Evolutionary conservation across 257 asterid genomes (phyloP), one percentile per base, ranked within the genome.

Genomic region (Rubia yunnanensis): DNA sequence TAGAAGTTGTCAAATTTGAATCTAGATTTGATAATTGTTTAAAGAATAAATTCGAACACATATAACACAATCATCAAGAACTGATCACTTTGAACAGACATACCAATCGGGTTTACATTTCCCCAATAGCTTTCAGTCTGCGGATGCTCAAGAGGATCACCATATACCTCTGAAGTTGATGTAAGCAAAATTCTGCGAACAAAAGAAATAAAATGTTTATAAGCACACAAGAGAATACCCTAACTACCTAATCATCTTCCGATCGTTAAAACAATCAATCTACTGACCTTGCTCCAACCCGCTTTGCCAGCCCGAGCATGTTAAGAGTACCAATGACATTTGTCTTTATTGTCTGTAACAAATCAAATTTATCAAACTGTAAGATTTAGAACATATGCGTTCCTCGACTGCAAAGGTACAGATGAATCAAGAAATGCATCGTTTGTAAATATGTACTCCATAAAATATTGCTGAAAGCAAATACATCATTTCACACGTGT

Each of bases 281-380:
- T 49, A 27, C 80, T 6, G 63, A 92, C 98, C 98, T 86, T 22
- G 96, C 95, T 69, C 98, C 96, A 28, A 89, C 95, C 75, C 97
- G 84, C 84, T 92, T 92, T 60, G 98, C 96, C 69, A 92, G 98
- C 68, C 98, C 98, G 56, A 92, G 73, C 98, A 92, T 89, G 95
- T 92, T 89, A 15, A 92, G 81, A 8, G 98, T 92, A 70, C 98
- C 98, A 30, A 89, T 88, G 2, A 92, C 98, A 74, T 92, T 92
- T 55, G 98, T 92, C 89, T 92, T 92, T 39, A 86, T 92, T 14
- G 98, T 92, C 98, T 92, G 89, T 66, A 58, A 23, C 20, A 64
- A 55, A n/a, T 15, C 17, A 48, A 66, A 17, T 1, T 27, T 31
- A 28, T 22, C 41, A 55, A 61, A 53, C 14, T 39, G 15, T 30